Base-by-base conservation (phyloP, 2,329 filamentous ascomycete genomes). In the Onygenales sp. region DNA sequence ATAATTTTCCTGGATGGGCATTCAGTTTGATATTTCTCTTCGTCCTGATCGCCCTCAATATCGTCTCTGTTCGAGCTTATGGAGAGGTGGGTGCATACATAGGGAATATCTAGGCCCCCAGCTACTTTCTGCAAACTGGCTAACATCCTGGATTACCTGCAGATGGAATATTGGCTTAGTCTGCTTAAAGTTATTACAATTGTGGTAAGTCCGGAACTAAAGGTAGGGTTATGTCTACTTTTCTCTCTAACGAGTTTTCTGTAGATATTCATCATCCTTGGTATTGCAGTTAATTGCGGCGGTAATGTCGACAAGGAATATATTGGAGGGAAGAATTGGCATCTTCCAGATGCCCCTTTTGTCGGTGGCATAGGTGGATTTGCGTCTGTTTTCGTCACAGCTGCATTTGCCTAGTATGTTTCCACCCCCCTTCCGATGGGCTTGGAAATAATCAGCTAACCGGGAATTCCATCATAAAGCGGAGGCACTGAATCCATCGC, bases 351-450 rank as follows among this genome's bases (percentile, higher is more conserved):
- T 36, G 82, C 82, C 1, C 83, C 83, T 0, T 85, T 86, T 59
- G 82, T 84, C 1, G 78, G 75, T 2, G 83, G 83, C 0, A 82
- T 85, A 14, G 81, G 81, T 41, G 82, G 82, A 1, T 85, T 86
- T 58, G 81, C 81, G 0, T 83, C 80, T 17, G 82, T 85, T 43
- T 82, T 82, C 58, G 78, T 82, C 10, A 81, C 78, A 0, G 79
- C 79, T n/a, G 75, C 72, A 53, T 85, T 85, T 63, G 80, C 82
- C 31, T 84, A 72, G 75, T 71, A 67, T 11, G 45, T 9, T 27
- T 13, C 39, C 27, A 32, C 10, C 21, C 21, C 42, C 13, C 5
- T n/a, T 2, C 32, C 5, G 14, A 21, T n/a, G 13, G 14, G 8
- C 13, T 14, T 43, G 21, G 5, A 32, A 43, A 50, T 39, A 53